Evolutionary conservation across 129 eudicot genomes (phyloP).

Genomic region (Silybum marianum): DNA sequence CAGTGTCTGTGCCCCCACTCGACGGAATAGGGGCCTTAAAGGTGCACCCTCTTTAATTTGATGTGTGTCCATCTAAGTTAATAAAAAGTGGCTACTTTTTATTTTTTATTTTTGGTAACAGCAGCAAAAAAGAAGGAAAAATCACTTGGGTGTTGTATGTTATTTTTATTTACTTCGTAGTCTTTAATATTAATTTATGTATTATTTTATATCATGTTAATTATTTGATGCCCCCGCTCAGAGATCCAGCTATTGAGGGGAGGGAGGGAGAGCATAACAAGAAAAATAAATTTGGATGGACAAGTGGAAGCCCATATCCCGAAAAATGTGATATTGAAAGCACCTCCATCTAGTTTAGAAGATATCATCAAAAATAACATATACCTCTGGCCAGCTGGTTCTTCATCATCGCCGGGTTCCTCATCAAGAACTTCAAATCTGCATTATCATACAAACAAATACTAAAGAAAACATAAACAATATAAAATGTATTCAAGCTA

Average conservation of each 20-base stretch:
- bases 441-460: slow-evolving; percentile 16
- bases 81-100: no score
- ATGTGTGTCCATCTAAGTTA: no score
- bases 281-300: no score
- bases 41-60: no score
- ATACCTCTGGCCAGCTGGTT: slow-evolving; percentile 83
- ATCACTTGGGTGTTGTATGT: neutral
- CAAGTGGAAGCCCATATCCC: no score
- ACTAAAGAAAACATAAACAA: slow-evolving; percentile 10
- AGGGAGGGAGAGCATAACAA: no score
- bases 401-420: slow-evolving; percentile 98
- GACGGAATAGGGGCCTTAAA: neutral
- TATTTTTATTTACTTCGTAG: neutral
- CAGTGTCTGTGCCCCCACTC: neutral
- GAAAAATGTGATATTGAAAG: neutral
- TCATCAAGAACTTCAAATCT: slow-evolving; percentile 98
- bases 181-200: neutral
- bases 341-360: neutral
- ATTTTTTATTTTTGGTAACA: neutral
- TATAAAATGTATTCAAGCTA: neutral
- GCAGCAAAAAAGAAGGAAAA: neutral
- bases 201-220: no score
- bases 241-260: no score
- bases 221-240: neutral
- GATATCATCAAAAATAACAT: neutral